Evolutionary conservation across 345 rosid species (phyloP).

Genomic region (Eucalyptus rudis): DNA sequence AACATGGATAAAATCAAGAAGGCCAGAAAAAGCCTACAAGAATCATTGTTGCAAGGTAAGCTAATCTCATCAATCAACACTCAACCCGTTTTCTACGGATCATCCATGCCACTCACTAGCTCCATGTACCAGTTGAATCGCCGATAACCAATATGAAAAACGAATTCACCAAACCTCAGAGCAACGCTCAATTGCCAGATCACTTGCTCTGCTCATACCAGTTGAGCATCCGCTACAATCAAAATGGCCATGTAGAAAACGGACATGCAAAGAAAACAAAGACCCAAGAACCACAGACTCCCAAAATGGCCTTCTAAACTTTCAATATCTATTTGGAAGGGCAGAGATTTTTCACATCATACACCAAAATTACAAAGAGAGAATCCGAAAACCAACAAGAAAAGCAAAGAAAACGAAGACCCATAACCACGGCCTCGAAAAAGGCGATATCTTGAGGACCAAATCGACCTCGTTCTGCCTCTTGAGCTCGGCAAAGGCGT

Average conservation of each 20-base stretch:
- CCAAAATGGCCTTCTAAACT: neutral
- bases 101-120: neutral
- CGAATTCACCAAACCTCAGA: neutral
- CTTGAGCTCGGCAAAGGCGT: conserved; percentile 26
- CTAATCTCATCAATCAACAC: neutral
- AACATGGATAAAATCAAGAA: neutral
- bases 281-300: too few species aligned
- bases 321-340: neutral
- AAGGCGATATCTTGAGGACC: conserved; percentile 16
- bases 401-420: neutral
- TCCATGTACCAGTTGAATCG: neutral
- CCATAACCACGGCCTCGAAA: neutral
- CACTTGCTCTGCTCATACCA: neutral
- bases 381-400: neutral
- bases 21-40: neutral
- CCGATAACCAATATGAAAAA: neutral
- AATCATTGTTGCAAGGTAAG: neutral
- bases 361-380: neutral
- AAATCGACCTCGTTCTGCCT: conserved; percentile 25
- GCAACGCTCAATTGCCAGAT: neutral
- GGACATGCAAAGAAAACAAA: too few species aligned
- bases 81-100: neutral
- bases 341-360: neutral
- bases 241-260: too few species aligned
- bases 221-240: neutral